These are phyloP conservation scores for Biscogniauxia mediterranea DNA, from an alignment of 2,329 filamentous ascomycete genomes.

Conservation along the genomic window DNA sequence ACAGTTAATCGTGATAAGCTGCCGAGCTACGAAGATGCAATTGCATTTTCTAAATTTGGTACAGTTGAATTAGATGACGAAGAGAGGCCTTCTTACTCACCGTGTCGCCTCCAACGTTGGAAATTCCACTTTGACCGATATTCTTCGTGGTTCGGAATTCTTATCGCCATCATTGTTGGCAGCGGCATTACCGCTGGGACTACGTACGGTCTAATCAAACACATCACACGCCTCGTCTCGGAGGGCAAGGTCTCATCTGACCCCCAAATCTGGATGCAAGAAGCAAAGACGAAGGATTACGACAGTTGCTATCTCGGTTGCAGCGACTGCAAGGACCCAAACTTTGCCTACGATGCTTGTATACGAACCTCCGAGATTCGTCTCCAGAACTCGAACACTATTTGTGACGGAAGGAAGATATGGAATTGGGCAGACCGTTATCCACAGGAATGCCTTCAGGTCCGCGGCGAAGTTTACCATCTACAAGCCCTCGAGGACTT, in stretches of 20 bases:
- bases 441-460: constrained; percentile 5
- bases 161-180: constrained; percentile 1
- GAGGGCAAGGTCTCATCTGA: constrained; percentile 1
- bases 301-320: constrained; percentile 11
- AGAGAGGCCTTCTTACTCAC: not conserved
- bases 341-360: constrained; percentile 7
- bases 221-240: not conserved
- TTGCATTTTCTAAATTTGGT: not conserved
- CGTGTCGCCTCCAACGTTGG: not conserved
- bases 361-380: constrained; percentile 1
- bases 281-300: constrained; percentile 2
- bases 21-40: not conserved
- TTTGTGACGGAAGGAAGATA: constrained; percentile 6
- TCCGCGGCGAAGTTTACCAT: constrained; percentile 1
- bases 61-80: not conserved
- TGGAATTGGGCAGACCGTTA: constrained; percentile 13
- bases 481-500: not conserved
- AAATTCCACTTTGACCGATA: not conserved
- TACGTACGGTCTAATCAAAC: not conserved
- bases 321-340: constrained; percentile 3
- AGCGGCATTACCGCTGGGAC: not conserved
- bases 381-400: not conserved
- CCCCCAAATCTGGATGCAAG: constrained; percentile 3
- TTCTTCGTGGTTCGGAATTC: constrained; percentile 1
- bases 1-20: not conserved